phyloP scores from a whole-genome alignment of 2,329 filamentous ascomycete species.

The Balansia obtecta region DNA sequence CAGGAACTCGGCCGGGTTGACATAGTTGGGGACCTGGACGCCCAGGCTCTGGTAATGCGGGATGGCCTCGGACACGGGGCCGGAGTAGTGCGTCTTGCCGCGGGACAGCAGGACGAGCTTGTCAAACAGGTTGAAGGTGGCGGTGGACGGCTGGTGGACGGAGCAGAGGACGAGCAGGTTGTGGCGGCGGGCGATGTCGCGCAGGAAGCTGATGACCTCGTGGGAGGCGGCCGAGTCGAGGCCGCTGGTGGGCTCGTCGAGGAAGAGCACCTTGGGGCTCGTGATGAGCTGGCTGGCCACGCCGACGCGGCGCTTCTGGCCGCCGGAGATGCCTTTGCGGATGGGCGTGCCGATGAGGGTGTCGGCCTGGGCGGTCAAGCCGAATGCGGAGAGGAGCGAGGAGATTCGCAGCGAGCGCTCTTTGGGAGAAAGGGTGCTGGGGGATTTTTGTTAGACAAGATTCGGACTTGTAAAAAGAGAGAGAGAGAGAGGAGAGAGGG shows the following conservation, averaged over 20 bases:
- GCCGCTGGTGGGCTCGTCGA: conserved; percentile 77
- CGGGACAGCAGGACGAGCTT: conserved; percentile 61
- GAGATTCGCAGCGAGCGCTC: conserved; percentile 53
- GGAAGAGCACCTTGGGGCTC: conserved; percentile 65
- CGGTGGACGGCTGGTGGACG: conserved; percentile 75
- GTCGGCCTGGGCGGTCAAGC: conserved; percentile 54
- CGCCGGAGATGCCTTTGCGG: conserved; percentile 71
- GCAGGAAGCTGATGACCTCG: conserved; percentile 66
- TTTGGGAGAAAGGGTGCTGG: conserved; percentile 28
- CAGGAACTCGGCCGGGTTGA: conserved; percentile 70
- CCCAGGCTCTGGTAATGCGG: conserved; percentile 52
- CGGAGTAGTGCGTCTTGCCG: conserved; percentile 63
- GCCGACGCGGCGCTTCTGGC: conserved; percentile 70
- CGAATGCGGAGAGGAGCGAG: conserved; percentile 58
- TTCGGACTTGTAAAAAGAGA: neutral
- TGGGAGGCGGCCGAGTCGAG: conserved; percentile 66
- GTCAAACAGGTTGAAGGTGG: conserved; percentile 71
- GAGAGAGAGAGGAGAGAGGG: neutral
- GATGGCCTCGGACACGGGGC: conserved; percentile 43
- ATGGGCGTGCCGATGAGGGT: conserved; percentile 72
- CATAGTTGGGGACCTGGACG: conserved; percentile 51
- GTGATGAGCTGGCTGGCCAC: conserved; percentile 75
- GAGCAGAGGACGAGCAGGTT: conserved; percentile 68
- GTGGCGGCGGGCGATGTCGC: conserved; percentile 50
- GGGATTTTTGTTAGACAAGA: no score